These are phyloP conservation scores for Stemphylium vesicarium DNA, from an alignment of 2,329 filamentous ascomycete species.

Conservation along the genomic window DNA sequence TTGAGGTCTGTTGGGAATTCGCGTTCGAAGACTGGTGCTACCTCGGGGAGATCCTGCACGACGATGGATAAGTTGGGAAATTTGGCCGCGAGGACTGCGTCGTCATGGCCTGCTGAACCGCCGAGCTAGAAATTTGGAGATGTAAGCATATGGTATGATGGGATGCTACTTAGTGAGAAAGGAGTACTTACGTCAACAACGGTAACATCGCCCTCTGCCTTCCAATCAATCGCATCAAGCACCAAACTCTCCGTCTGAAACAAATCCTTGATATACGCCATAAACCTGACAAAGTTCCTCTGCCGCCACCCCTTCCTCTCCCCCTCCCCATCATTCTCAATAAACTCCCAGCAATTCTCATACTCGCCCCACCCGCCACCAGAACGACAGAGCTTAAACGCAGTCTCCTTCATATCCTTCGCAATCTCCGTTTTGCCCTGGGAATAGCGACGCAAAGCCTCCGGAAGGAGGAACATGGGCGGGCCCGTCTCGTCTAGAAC, in stretches of 20 bases:
- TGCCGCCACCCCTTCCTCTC: constrained; percentile 41
- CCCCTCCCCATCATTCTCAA: constrained; percentile 41
- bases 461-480: constrained; percentile 37
- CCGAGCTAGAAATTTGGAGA: constrained; percentile 25
- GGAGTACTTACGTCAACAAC: constrained; percentile 43
- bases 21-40: constrained; percentile 29
- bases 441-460: constrained; percentile 36
- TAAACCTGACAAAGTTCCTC: constrained; percentile 41
- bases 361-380: constrained; percentile 33
- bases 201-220: constrained; percentile 26
- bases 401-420: constrained; percentile 32
- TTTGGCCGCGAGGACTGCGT: constrained; percentile 32
- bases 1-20: constrained; percentile 31
- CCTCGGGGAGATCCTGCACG: constrained; percentile 41
- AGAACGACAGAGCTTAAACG: constrained; percentile 38
- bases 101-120: constrained; percentile 42
- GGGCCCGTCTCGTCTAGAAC: constrained; percentile 34
- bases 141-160: background rate
- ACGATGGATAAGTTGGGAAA: constrained; percentile 39
- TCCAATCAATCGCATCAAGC: constrained; percentile 36
- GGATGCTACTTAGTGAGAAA: too few relatives aligned
- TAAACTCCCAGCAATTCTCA: constrained; percentile 35
- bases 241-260: constrained; percentile 38
- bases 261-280: constrained; percentile 44
- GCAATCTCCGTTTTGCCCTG: constrained; percentile 32